A percentile compares a stretch with the other conserved stretches of the same genome.
Evolutionary conservation across 495 filamentous ascomycete genomes (phyloP).

Genomic region (Ascodesmis nigricans): DNA sequence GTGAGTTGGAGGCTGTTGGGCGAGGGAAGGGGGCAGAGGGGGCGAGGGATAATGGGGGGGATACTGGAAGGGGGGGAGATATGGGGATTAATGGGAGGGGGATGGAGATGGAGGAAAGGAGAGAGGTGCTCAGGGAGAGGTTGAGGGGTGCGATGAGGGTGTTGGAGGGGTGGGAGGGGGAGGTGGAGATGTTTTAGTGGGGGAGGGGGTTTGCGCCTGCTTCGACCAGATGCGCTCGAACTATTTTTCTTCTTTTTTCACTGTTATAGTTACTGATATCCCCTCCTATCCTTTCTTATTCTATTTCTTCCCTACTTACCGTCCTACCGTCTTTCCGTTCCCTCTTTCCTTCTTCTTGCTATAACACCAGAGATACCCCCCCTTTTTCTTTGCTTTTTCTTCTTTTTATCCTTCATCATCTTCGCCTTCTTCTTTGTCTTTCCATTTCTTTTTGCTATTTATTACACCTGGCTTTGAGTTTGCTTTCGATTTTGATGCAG

Average conservation of each 20-base stretch:
- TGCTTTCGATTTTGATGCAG: too few species aligned
- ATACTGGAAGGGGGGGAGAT: slow-evolving; percentile 7
- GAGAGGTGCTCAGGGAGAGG: slow-evolving; percentile 9
- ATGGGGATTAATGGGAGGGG: slow-evolving; percentile 2
- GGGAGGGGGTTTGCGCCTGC: neutral
- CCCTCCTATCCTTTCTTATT: neutral
- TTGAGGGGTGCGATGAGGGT: slow-evolving; percentile 14
- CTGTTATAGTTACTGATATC: neutral
- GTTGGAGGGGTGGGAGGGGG: slow-evolving; percentile 6
- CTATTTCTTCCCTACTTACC: neutral
- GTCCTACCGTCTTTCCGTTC: neutral
- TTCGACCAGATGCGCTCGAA: neutral
- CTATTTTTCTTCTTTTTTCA: neutral
- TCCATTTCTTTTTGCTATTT: neutral
- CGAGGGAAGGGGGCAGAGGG: slow-evolving; percentile 10
- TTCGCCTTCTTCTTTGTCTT: slow-evolving; percentile 2
- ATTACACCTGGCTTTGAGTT: too few species aligned
- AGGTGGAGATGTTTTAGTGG: slow-evolving; percentile 5
- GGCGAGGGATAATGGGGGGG: slow-evolving; percentile 10
- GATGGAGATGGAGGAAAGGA: slow-evolving; percentile 1
- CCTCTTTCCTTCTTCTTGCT: neutral
- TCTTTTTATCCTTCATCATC: neutral
- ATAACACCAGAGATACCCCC: neutral
- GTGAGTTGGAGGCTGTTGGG: slow-evolving; percentile 12
- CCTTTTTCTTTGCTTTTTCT: neutral